Evolutionary conservation across 73 alveolate genomes (phyloP), one percentile per base, ranked within the genome.

Genomic region (Paramecium pentaurelia): DNA sequence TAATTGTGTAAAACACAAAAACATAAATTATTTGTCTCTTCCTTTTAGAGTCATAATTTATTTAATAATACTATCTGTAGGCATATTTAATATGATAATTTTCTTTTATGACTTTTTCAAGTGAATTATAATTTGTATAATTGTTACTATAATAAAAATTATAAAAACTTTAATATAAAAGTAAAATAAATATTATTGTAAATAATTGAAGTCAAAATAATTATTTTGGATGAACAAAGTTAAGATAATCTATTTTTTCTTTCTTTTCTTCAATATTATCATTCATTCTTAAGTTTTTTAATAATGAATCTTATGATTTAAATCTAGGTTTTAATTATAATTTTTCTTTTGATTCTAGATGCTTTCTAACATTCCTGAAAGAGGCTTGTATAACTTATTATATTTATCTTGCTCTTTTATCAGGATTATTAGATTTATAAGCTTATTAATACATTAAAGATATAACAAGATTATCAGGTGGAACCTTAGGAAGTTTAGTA

Each of bases 371-470:
- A 75, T 75, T 75, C 40, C 88, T 75, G 11, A 75, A 75, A 3
- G 88, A 75, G 3, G 88, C 88, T 42, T 36, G 28, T 1, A 75
- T 75, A 9, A 75, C 70, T 42, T 75, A 38, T 75, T 75, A 14
- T 6, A 75, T 75, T 75, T 75, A 28, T 12, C 47, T 75, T 11
- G 88, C 88, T 20, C 47, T 75, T 75, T 75, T 75, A 18, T 75
- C 88, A 8, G 88, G 88, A 75, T 75, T 75, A 36, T 75, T 42
- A 14, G 58, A 75, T 20, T 75, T 75, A 42, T 75, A 75, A 22
- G 88, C 88, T 37, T 75, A 42, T 42, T 75, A 42, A 75, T 75
- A 75, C 88, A 75, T 75, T 22, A 75, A 75, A 22, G 88, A 75
- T 4, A 75, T 30, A 20, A 75, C 88, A 36, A 75, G 36, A 75